A percentile compares a stretch with the other conserved stretches of the same genome.
Evolutionary conservation across 805 yeast genomes (phyloP).

Genomic region (Saccharomycopsis sp.): DNA sequence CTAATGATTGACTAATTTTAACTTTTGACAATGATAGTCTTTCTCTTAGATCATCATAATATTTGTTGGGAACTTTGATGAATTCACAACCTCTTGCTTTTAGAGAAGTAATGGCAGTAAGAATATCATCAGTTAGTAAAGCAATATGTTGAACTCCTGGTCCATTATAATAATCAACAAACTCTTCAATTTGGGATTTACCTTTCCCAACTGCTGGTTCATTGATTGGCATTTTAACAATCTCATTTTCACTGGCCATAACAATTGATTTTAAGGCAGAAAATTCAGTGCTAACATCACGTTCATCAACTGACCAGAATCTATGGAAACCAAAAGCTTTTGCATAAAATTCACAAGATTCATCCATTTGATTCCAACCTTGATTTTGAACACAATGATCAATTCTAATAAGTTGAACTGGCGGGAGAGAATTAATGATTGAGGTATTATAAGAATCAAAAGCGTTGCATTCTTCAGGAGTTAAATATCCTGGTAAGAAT

Average conservation of each 20-base stretch:
- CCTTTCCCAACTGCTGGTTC: slow-evolving; percentile 67
- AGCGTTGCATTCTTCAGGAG: neutral
- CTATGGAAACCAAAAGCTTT: slow-evolving; percentile 60
- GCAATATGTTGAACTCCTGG: slow-evolving; percentile 87
- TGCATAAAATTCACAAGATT: slow-evolving; percentile 49
- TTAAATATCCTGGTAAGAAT: slow-evolving; percentile 42
- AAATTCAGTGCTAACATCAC: slow-evolving; percentile 56
- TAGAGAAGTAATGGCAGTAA: slow-evolving; percentile 44
- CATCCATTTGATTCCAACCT: slow-evolving; percentile 55
- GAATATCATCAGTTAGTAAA: slow-evolving; percentile 48
- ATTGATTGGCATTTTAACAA: slow-evolving; percentile 68
- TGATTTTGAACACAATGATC: slow-evolving; percentile 82
- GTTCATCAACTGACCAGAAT: slow-evolving; percentile 81
- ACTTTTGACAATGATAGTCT: slow-evolving; percentile 36
- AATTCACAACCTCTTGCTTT: slow-evolving; percentile 59
- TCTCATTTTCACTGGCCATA: slow-evolving; percentile 54
- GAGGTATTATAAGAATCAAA: slow-evolving; percentile 3
- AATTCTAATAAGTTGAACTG: slow-evolving; percentile 33
- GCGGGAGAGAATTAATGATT: slow-evolving; percentile 22
- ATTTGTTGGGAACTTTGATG: slow-evolving; percentile 45
- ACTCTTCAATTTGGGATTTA: slow-evolving; percentile 76
- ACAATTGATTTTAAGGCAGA: slow-evolving; percentile 67
- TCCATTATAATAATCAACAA: slow-evolving; percentile 61
- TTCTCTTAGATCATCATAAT: slow-evolving; percentile 41
- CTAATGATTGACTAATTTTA: slow-evolving; percentile 41